Base-by-base conservation (phyloP, 192 early-diverging fungal species). In the Spizellomyces punctatus region DNA sequence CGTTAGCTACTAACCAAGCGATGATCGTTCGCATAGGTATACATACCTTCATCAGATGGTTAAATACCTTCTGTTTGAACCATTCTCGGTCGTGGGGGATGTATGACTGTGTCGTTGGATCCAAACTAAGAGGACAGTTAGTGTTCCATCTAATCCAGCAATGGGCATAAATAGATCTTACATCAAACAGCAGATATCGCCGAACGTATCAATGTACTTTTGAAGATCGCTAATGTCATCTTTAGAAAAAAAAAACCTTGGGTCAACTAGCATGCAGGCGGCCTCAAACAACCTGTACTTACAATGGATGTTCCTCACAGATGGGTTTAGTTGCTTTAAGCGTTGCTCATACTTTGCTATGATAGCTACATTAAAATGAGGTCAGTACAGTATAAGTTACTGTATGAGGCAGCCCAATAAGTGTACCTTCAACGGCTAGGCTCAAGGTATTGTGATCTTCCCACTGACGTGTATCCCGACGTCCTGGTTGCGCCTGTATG, bases 291-390 rank as follows among this genome's bases (percentile, higher is more conserved):
- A 16, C 4, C 12, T 65, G 6, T 61, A 46, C 71, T 47, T 64
- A 72, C 71, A 72, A 43, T 64, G 71, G 36, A 72, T 72, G 42
- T 72, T 72, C 7, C 71, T 47, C 7, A 72, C 71, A 16, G 46
- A 17, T 14, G 71, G 71, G 63, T 72, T 72, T 17, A 64, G 42
- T 41, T 72, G 62, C 54, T 72, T 72, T 27, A 72, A 46, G 9
- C 63, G 60, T 42, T 49, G 49, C 19, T 72, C 71, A 44, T 45
- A 72, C 60, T 64, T 72, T 8, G 21, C 12, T 19, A 72, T 72
- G 60, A 72, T 57, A 10, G 21, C 59, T 61, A 36, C 16, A 19
- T 5, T 42, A 9, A 9, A 22, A n/a, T 5, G 22, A 22, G 54
- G n/a, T n/a, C n/a, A 56, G 54, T n/a, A 22, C 22, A 19, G n/a